Evolutionary conservation across 257 asterid genomes (phyloP).

Genomic region (Agastache rugosa): DNA sequence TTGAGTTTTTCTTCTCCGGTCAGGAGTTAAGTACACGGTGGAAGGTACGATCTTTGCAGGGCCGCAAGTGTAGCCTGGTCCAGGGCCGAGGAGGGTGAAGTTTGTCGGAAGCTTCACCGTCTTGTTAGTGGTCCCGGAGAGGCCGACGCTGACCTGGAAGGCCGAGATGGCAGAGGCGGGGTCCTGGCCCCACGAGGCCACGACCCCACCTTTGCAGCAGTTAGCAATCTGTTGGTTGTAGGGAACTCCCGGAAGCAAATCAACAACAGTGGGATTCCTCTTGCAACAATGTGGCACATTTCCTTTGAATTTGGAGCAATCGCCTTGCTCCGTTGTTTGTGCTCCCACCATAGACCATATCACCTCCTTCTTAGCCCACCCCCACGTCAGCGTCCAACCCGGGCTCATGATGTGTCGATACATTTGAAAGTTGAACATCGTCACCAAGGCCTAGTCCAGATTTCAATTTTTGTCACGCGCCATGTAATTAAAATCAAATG

Average conservation of each 20-base stretch:
- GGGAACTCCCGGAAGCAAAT: conserved; percentile 16
- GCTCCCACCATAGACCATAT: conserved; percentile 26
- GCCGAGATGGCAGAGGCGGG: neutral
- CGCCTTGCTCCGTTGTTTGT: conserved; percentile 18
- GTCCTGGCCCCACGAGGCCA: conserved; percentile 25
- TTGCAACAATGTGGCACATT: conserved; percentile 23
- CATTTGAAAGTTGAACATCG: conserved; percentile 14
- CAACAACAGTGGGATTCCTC: conserved; percentile 7
- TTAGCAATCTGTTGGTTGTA: conserved; percentile 18
- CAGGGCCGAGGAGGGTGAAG: conserved; percentile 14
- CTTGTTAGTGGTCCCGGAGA: conserved; percentile 11
- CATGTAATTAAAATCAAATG: neutral
- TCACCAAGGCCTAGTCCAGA: neutral
- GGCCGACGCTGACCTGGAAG: conserved; percentile 14
- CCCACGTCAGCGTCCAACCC: conserved; percentile 21
- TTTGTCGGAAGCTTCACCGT: neutral
- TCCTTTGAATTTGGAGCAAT: conserved; percentile 23
- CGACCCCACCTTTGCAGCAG: conserved; percentile 24
- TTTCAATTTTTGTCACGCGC: neutral
- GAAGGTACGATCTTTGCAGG: conserved; percentile 14
- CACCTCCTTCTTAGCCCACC: conserved; percentile 29
- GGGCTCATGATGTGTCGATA: conserved; percentile 23
- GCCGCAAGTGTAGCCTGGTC: conserved; percentile 6
- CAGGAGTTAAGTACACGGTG: neutral
- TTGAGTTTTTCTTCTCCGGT: conserved; percentile 1